Conservation (phyloP, 345 rosid genomes). For the Noccaea bulbosa region DNA sequence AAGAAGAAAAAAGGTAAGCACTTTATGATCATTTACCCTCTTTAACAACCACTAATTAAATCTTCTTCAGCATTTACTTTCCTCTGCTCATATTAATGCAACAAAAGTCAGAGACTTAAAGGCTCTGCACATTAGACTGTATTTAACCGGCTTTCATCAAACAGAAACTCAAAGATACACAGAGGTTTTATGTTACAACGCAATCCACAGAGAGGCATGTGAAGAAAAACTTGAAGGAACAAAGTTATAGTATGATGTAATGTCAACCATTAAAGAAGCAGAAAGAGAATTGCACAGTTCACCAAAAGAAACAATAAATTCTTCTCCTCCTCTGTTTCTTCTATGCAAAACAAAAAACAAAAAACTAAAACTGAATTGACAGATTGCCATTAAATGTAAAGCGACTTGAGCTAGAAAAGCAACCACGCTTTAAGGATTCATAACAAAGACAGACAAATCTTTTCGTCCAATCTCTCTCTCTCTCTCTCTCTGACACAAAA, state of each 20-base stretch:
- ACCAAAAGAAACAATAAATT: constrained; percentile 44
- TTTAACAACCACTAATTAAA: constrained; percentile 29
- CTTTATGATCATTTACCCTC: constrained; percentile 27
- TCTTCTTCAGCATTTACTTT: constrained; percentile 37
- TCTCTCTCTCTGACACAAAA: constrained; percentile 19
- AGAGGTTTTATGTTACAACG: background rate
- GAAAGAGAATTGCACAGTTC: constrained; percentile 47
- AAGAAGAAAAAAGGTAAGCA: constrained; percentile 12
- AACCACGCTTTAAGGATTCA: constrained; percentile 34
- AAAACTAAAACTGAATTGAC: constrained; percentile 46
- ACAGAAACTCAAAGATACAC: constrained; percentile 32
- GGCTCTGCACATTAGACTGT: constrained; percentile 20
- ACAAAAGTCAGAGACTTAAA: constrained; percentile 36
- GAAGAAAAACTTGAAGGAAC: constrained; percentile 14
- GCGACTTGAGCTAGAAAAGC: constrained; percentile 34
- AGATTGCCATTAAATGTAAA: constrained; percentile 48
- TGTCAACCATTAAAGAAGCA: constrained; percentile 50
- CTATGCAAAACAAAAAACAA: constrained; percentile 26
- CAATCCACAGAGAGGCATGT: constrained; percentile 27
- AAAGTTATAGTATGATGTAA: constrained; percentile 37
- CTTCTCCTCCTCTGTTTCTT: constrained; percentile 36
- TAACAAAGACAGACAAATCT: constrained; percentile 29
- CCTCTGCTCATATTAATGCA: constrained; percentile 27
- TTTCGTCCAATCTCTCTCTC: constrained; percentile 18
- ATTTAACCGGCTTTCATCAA: constrained; percentile 6